Percentiles rank a stretch among this genome's conserved stretches.
Evolutionary conservation across 306 rosid species (phyloP).

Genomic region (Medicago truncatula): MtrunA17r5.0-ANR NC_053045.1:27454501-27455000

Average conservation of each 20-base stretch:
- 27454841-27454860: constrained; percentile 96
- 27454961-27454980: constrained; percentile 91
- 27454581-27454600: neutral
- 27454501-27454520: neutral
- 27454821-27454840: constrained; percentile 95
- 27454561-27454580: neutral
- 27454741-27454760: constrained; percentile 96
- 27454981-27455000: constrained; percentile 85
- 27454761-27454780: constrained; percentile 89
- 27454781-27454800: constrained; percentile 96
- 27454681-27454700: constrained; percentile 72
- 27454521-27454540: neutral
- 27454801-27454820: constrained; percentile 97
- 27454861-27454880: constrained; percentile 69
- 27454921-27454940: constrained; percentile 95
- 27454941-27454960: constrained; percentile 92
- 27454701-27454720: constrained; percentile 93
- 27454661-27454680: constrained; percentile 3
- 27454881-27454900: constrained; percentile 74
- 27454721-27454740: constrained; percentile 99
- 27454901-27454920: constrained; percentile 85
- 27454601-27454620: neutral
- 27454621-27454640: neutral
- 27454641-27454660: constrained; percentile 10
- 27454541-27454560: neutral